phyloP scores from a whole-genome alignment of 164 flowering plant genomes.

The Protea cynaroides region DNA sequence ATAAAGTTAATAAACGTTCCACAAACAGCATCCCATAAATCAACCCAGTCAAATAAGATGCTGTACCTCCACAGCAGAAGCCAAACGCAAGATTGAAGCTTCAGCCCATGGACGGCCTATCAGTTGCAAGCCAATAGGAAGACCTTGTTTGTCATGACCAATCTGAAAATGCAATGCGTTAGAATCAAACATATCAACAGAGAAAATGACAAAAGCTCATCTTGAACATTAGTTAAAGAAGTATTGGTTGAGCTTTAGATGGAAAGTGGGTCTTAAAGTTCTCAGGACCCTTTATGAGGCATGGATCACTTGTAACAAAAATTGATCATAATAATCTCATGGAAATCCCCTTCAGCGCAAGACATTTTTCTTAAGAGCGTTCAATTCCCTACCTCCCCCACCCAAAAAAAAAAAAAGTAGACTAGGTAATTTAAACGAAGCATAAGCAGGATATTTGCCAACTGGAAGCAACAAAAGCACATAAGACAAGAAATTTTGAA shows the following conservation, averaged over 20 bases:
- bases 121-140: slow-evolving; percentile 94
- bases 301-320: too few relatives aligned
- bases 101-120: slow-evolving; percentile 98
- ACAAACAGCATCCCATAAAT: neutral
- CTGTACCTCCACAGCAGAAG: slow-evolving; percentile 74
- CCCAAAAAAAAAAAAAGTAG: too few relatives aligned
- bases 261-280: too few relatives aligned
- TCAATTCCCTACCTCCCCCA: too few relatives aligned
- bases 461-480: neutral
- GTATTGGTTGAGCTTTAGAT: too few relatives aligned
- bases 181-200: slow-evolving; percentile 1
- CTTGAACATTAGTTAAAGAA: too few relatives aligned
- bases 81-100: slow-evolving; percentile 80
- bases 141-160: slow-evolving; percentile 96
- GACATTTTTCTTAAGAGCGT: too few relatives aligned
- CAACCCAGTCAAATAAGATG: neutral
- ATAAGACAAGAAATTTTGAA: too few relatives aligned
- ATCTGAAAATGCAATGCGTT: slow-evolving; percentile 39
- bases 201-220: neutral
- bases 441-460: neutral
- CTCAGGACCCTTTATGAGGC: too few relatives aligned
- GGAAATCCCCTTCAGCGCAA: too few relatives aligned
- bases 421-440: neutral
- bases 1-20: neutral
- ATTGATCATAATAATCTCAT: too few relatives aligned